Conservation (phyloP, 306 rosid genomes). For the Vicia faba region DNA sequence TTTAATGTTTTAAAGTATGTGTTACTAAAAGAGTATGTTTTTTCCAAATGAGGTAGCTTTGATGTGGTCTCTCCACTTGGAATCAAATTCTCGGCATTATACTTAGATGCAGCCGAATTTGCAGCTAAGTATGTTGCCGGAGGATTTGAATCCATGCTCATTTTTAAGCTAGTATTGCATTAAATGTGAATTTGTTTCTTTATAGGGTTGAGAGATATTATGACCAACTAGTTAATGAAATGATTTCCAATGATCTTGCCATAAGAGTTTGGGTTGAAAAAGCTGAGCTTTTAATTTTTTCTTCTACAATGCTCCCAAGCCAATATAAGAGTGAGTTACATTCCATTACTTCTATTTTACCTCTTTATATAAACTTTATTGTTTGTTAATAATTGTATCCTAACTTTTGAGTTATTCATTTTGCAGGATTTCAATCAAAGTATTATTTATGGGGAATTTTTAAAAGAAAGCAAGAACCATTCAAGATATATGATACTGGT, state of each 20-base stretch:
- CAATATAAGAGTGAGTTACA: constrained; percentile 54
- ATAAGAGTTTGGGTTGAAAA: constrained; percentile 49
- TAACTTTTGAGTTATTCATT: constrained; percentile 3
- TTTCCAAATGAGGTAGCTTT: too few species aligned
- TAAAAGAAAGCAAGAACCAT: constrained; percentile 42
- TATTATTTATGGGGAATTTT: constrained; percentile 80
- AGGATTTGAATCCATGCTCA: too few species aligned
- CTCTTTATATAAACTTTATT: background rate
- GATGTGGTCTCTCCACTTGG: too few species aligned
- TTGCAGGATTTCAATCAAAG: constrained; percentile 66
- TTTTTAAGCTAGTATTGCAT: background rate
- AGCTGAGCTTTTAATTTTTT: constrained; percentile 67
- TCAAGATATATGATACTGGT: background rate
- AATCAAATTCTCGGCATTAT: too few species aligned
- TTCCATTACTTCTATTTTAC: background rate
- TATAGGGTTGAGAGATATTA: constrained; percentile 50
- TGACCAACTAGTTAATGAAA: constrained; percentile 47
- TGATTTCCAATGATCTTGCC: constrained; percentile 59
- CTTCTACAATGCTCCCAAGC: constrained; percentile 56
- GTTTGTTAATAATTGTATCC: constrained; percentile 8
- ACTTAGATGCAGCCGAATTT: too few species aligned
- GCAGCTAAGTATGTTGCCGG: too few species aligned
- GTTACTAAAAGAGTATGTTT: too few species aligned
- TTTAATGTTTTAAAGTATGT: too few species aligned
- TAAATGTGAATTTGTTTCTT: background rate